phyloP scores from a whole-genome alignment of 2,329 filamentous ascomycete species.

The Venturia aucupariae region DNA sequence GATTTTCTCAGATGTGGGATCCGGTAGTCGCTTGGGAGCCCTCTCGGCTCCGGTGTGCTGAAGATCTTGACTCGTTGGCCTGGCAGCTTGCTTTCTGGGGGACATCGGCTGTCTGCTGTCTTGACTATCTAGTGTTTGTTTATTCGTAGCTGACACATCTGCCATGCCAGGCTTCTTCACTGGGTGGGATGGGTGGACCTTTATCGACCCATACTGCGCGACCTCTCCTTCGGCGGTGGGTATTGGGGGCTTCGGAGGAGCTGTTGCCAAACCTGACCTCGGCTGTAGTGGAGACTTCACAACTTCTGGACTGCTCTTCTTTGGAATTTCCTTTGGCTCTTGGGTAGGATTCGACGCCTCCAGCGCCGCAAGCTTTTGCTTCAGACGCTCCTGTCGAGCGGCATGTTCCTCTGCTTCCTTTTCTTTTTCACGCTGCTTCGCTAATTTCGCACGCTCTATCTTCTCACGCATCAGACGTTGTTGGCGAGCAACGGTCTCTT shows the following conservation, averaged over 20 bases:
- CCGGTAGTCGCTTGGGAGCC: constrained; percentile 2
- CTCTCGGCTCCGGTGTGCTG: not conserved
- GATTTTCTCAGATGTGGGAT: not conserved
- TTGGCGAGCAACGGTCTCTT: constrained; percentile 56
- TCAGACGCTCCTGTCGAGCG: constrained; percentile 60
- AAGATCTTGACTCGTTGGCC: not conserved
- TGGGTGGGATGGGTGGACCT: constrained; percentile 48
- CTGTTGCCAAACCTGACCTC: constrained; percentile 28
- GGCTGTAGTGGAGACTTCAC: constrained; percentile 35
- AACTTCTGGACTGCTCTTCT: constrained; percentile 29
- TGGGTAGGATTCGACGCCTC: constrained; percentile 40
- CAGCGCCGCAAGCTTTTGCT: constrained; percentile 61
- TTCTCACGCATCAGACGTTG: constrained; percentile 60
- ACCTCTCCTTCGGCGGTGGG: constrained; percentile 48
- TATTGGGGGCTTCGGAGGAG: constrained; percentile 49
- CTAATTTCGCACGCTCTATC: constrained; percentile 57
- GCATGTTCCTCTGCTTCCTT: constrained; percentile 65
- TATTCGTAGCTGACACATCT: constrained; percentile 6
- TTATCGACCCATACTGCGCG: constrained; percentile 54
- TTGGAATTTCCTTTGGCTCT: constrained; percentile 27
- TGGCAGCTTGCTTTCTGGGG: constrained; percentile 1
- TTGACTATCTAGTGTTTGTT: not conserved
- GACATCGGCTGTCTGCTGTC: constrained; percentile 3
- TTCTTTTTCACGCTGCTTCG: constrained; percentile 52
- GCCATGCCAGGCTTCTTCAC: constrained; percentile 27